Base-by-base conservation (phyloP, 768 basidiomycete genomes). In the Fistulinella prunicolor region DNA sequence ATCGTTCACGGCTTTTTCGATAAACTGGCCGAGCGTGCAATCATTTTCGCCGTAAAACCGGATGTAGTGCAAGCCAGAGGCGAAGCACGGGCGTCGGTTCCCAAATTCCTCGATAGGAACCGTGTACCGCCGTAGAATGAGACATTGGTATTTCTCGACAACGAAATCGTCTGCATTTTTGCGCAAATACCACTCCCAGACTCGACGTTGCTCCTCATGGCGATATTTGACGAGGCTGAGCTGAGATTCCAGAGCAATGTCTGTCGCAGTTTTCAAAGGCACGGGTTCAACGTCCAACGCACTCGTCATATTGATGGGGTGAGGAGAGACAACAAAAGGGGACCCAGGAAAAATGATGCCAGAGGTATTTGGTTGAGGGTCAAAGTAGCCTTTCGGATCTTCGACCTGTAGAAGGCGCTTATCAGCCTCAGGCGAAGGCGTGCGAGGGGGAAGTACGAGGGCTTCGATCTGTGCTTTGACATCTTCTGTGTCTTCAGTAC, bases 171-270 rank as follows among this genome's bases (percentile, higher is more conserved):
- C 89, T 12, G 72, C 62, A 61, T 94, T 92, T 68, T 91, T 89
- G 42, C 89, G 81, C 10, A 89, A 71, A 61, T 95, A 95, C 94
- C 93, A 96, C 59, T 93, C 89, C 94, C 94, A 97, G 23, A 95
- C 81, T 36, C 89, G 83, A 30, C 87, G 79, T 54, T 91, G 87
- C 57, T 95, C 92, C 56, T 86, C 85, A 47, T 94, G 89, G 55
- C 85, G 84, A 75, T 83, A 85, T 62, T 86, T 83, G 32, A 89
- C 69, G 30, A 82, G 72, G 39, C 77, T 79, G 34, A 88, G 79
- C 17, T 75, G 78, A 59, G 89, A 91, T 60, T 94, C 86, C 30
- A 83, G 70, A 10, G 76, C 68, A 40, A 96, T 90, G 57, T 94
- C 89, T 23, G 78, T 71, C 2, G 72, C 69, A 0, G 82, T 81